Percentiles rank a stretch among this genome's conserved stretches.
These are phyloP conservation scores for Phaeolepiota aurea DNA, from an alignment of 768 basidiomycete species.

Conservation along the genomic window DNA sequence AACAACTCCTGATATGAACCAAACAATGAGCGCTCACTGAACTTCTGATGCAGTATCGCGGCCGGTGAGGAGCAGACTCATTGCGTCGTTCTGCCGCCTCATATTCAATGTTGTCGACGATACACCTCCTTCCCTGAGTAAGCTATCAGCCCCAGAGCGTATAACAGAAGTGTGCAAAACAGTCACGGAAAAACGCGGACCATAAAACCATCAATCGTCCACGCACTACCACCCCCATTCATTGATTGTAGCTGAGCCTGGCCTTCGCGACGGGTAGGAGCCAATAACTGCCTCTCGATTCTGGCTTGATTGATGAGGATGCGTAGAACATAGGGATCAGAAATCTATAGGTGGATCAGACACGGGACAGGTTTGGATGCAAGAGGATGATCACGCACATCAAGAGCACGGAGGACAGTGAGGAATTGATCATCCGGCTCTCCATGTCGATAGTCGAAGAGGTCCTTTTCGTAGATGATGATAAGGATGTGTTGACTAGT, in stretches of 20 bases:
- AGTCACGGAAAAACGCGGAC: slow-evolving; percentile 62
- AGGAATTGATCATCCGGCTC: slow-evolving; percentile 56
- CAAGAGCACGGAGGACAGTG: slow-evolving; percentile 77
- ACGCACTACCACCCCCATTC: slow-evolving; percentile 45
- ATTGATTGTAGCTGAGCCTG: slow-evolving; percentile 40
- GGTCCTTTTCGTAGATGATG: slow-evolving; percentile 59
- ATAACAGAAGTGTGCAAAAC: not conserved
- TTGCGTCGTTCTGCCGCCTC: slow-evolving; percentile 21
- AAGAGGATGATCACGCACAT: slow-evolving; percentile 37
- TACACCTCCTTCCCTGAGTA: slow-evolving; percentile 61
- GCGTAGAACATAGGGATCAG: slow-evolving; percentile 66
- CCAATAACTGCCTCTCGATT: slow-evolving; percentile 71
- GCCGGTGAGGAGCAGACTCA: slow-evolving; percentile 44
- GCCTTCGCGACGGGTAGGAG: slow-evolving; percentile 53
- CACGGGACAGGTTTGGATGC: slow-evolving; percentile 2
- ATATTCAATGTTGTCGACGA: slow-evolving; percentile 32
- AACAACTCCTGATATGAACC: not conserved
- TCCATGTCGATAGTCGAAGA: slow-evolving; percentile 74
- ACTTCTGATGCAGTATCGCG: slow-evolving; percentile 41
- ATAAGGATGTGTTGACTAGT: slow-evolving; percentile 40
- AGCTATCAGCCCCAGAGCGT: not conserved
- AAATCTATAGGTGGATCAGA: slow-evolving; percentile 42
- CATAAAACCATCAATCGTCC: slow-evolving; percentile 53
- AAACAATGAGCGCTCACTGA: slow-evolving; percentile 22
- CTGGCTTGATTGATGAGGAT: slow-evolving; percentile 66